phyloP scores from a whole-genome alignment of 805 yeast genomes.

The Candida tammaniensis region DNA sequence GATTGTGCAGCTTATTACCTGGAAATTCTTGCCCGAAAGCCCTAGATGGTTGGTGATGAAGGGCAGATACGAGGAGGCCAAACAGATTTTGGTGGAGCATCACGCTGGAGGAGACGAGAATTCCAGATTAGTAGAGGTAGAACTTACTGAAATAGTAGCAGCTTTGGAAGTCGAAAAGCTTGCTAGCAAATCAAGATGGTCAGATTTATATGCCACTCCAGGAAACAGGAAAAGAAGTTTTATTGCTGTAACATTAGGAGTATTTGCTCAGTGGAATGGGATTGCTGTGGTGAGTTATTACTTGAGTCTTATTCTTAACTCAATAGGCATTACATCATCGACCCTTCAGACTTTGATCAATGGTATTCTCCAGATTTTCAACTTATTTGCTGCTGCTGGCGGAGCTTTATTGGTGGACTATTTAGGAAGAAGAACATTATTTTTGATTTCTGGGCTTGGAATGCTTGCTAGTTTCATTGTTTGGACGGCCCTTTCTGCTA shows the following conservation, averaged over 20 bases:
- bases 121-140: constrained; percentile 22
- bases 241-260: constrained; percentile 22
- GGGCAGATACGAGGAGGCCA: constrained; percentile 30
- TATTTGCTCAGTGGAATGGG: constrained; percentile 45
- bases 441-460: constrained; percentile 23
- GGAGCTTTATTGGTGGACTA: constrained; percentile 18
- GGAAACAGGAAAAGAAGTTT: constrained; percentile 43
- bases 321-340: constrained; percentile 16
- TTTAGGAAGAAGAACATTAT: constrained; percentile 28
- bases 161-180: constrained; percentile 40
- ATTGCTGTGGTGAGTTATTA: constrained; percentile 42
- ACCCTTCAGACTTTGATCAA: constrained; percentile 14
- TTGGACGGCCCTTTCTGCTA: constrained; percentile 25
- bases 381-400: constrained; percentile 17
- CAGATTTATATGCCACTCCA: constrained; percentile 35
- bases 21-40: constrained; percentile 45
- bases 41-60: constrained; percentile 44
- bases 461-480: constrained; percentile 24
- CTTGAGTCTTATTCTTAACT: constrained; percentile 13
- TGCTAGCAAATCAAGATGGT: constrained; percentile 30
- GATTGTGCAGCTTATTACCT: constrained; percentile 34
- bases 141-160: constrained; percentile 37
- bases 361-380: constrained; percentile 14
- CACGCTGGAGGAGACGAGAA: constrained; percentile 8
- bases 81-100: constrained; percentile 6